phyloP scores from a whole-genome alignment of 345 rosid genomes.

The Populus alba region DNA sequence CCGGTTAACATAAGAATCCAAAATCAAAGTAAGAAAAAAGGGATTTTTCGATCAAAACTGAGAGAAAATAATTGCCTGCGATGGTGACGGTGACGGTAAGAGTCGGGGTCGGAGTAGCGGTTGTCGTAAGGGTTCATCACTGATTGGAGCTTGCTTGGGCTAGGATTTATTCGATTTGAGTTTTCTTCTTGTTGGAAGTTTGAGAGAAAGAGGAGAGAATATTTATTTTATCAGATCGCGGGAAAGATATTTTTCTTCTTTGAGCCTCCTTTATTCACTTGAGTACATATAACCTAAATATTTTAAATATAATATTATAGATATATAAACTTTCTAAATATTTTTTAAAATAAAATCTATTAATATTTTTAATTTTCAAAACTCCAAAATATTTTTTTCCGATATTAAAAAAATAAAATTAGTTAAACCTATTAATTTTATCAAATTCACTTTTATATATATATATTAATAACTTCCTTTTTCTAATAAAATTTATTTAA shows the following conservation, averaged over 20 bases:
- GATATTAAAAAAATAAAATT: no score
- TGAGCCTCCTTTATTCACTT: not conserved
- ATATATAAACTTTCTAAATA: no score
- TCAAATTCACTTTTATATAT: no score
- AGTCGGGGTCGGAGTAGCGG: slow-evolving; percentile 70
- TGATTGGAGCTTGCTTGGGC: not conserved
- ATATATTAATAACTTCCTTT: no score
- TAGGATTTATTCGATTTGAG: not conserved
- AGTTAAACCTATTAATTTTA: no score
- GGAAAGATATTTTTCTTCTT: not conserved
- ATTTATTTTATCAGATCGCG: not conserved
- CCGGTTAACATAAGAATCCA: not conserved
- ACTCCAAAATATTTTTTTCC: no score
- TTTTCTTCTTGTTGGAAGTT: not conserved
- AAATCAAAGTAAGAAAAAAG: not conserved
- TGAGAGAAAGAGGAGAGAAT: not conserved
- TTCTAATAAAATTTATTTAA: no score
- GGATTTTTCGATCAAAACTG: not conserved
- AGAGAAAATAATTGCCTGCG: slow-evolving; percentile 45
- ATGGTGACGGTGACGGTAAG: slow-evolving; percentile 83
- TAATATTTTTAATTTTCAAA: no score
- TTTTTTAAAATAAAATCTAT: no score
- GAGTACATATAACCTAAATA: no score
- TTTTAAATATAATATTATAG: no score
- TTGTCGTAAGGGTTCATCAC: slow-evolving; percentile 63